Base-by-base conservation (phyloP, 495 filamentous ascomycete genomes). In the Oidiodendron maius region DNA sequence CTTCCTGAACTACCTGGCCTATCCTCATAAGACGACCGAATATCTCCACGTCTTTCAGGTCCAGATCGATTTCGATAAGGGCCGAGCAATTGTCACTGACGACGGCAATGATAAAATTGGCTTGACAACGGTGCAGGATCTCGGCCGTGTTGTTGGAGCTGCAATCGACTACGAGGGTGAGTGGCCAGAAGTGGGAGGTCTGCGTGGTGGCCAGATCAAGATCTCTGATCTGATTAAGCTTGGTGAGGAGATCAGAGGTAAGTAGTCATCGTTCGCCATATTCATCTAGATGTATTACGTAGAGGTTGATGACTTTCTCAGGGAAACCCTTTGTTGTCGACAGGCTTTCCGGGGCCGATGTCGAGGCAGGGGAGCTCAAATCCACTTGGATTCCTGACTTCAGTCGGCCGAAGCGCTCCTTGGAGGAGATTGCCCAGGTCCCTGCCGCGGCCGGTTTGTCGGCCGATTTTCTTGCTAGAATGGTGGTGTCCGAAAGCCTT, bases 141-240 rank as follows among this genome's bases (percentile, higher is more conserved):
- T 73, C 2, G 65, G 69, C 5, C 53, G 55, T 1, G 57, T 77
- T 0, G 66, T 82, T 0, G 69, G 61, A 30, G 35, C 45, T 46
- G 77, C 77, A 1, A 56, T 81, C 18, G 76, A 77, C 0, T 79
- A 68, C 44, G 66, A 75, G 13, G 76, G 75, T n/a, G 65, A 67
- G 51, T 81, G 78, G 78, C 77, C 80, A 4, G 52, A 60, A 11
- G 48, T 66, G 4, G 69, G 77, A 2, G 78, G 77, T 3, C 72
- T 81, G 39, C 48, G 53, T 22, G 78, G 78, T 8, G 66, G 61
- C 22, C 53, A 50, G 12, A 24, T 76, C 24, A 61, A 70, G 0
- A 38, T 74, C 8, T 40, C 46, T 1, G 40, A 76, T 35, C 9
- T 78, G 8, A 25, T 81, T 5, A 54, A 54, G 5, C 40, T 80